Conservation (phyloP, 305 asterid species). For the Plantago coronopus region DNA sequence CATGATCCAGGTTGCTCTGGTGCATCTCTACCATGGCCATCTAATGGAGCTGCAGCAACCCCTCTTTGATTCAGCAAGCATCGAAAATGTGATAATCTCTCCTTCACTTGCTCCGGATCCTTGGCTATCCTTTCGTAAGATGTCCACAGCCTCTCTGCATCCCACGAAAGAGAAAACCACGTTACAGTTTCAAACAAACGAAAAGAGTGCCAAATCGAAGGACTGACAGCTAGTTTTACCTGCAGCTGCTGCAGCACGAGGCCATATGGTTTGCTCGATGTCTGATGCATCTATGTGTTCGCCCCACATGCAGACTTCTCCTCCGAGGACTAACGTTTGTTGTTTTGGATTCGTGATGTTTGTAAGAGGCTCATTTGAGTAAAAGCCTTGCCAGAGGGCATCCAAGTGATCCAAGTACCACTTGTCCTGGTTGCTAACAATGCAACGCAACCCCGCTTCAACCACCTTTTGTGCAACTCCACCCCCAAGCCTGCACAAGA, state of each 20-base stretch:
- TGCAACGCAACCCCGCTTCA: conserved; percentile 79
- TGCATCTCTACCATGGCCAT: conserved; percentile 55
- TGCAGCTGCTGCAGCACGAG: conserved; percentile 98
- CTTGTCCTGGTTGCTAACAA: conserved; percentile 91
- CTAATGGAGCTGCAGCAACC: conserved; percentile 79
- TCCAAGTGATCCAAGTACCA: conserved; percentile 94
- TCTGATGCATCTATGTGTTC: conserved; percentile 75
- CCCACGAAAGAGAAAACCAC: background rate
- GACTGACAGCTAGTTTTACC: conserved; percentile 43
- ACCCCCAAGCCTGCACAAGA: conserved; percentile 63
- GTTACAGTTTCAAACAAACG: background rate
- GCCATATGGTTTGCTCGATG: conserved; percentile 92
- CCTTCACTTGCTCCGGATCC: conserved; percentile 44
- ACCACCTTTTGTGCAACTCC: conserved; percentile 74
- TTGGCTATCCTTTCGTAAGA: conserved; percentile 50
- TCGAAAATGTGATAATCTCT: conserved; percentile 63
- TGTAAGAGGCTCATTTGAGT: conserved; percentile 76
- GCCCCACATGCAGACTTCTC: conserved; percentile 93
- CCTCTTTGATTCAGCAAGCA: conserved; percentile 87
- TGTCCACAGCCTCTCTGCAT: conserved; percentile 88
- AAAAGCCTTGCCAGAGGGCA: conserved; percentile 73
- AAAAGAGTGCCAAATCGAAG: background rate
- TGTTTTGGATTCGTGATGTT: conserved; percentile 63
- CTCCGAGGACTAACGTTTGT: conserved; percentile 73
- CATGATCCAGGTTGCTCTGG: conserved; percentile 83